Conservation (phyloP, 257 asterid genomes). For the Paulownia fortunei region DNA sequence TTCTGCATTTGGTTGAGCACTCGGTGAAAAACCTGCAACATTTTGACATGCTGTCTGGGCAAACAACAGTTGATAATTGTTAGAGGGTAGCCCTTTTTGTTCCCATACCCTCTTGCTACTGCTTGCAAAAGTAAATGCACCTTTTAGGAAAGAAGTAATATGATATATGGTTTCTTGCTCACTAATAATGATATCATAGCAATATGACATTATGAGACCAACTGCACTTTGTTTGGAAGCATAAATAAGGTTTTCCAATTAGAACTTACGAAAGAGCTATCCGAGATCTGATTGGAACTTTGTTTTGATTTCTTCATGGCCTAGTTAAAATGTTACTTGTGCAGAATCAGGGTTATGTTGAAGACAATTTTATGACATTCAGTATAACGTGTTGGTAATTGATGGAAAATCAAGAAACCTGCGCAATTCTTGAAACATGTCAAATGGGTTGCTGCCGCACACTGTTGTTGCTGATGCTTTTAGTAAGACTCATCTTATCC, state of each 20-base stretch:
- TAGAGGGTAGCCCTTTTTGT: conserved; percentile 28
- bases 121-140: conserved; percentile 23
- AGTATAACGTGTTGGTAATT: background rate
- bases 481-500: conserved; percentile 49
- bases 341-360: background rate
- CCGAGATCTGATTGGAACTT: too few relatives aligned
- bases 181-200: background rate
- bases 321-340: background rate
- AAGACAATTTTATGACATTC: background rate
- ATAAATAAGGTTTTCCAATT: background rate
- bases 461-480: background rate
- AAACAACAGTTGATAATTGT: conserved; percentile 26
- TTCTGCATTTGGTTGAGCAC: conserved; percentile 20
- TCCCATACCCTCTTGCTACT: conserved; percentile 41
- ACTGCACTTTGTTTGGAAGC: background rate
- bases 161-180: background rate
- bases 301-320: background rate
- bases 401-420: background rate
- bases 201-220: background rate
- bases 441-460: conserved; percentile 35
- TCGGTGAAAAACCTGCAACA: conserved; percentile 21
- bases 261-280: background rate
- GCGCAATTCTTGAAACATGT: conserved; percentile 39
- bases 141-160: background rate
- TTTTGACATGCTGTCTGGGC: conserved; percentile 11